These are phyloP conservation scores for Euptelea pleiosperma DNA, from an alignment of 164 flowering plant genomes.

Conservation along the genomic window DNA sequence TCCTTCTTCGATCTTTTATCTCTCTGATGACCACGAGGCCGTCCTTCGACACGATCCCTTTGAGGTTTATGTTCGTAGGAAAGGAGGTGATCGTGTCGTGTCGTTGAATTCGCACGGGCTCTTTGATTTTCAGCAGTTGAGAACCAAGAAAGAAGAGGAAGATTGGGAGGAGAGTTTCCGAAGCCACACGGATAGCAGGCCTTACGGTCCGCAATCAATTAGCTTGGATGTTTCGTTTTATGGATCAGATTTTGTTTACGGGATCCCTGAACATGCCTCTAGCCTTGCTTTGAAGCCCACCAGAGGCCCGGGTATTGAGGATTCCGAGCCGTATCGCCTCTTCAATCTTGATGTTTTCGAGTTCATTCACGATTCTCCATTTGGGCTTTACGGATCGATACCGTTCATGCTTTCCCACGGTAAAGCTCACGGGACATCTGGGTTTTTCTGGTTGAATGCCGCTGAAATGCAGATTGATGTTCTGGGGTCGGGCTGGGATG, in stretches of 20 bases:
- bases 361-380: constrained; percentile 81
- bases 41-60: constrained; percentile 81
- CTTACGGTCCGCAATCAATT: constrained; percentile 91
- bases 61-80: constrained; percentile 72
- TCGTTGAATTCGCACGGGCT: constrained; percentile 80
- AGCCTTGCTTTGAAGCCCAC: constrained; percentile 80
- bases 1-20: constrained; percentile 48
- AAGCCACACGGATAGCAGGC: constrained; percentile 76
- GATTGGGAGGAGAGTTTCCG: constrained; percentile 87
- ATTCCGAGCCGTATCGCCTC: constrained; percentile 88
- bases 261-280: constrained; percentile 93
- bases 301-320: constrained; percentile 77
- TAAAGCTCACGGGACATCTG: constrained; percentile 55
- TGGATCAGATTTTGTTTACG: constrained; percentile 77
- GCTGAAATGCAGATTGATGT: constrained; percentile 99
- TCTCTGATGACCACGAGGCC: constrained; percentile 61
- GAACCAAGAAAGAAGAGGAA: constrained; percentile 69
- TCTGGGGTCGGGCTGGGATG: constrained; percentile 74
- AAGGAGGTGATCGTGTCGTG: constrained; percentile 44
- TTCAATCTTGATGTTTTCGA: constrained; percentile 97
- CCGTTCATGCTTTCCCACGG: constrained; percentile 96
- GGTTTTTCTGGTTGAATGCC: constrained; percentile 98
- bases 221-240: constrained; percentile 97
- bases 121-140: constrained; percentile 92
- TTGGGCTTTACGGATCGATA: constrained; percentile 89